These are phyloP conservation scores for Pecoramyces ruminantium DNA, from an alignment of 192 early-diverging fungal species.

Conservation along the genomic window DNA sequence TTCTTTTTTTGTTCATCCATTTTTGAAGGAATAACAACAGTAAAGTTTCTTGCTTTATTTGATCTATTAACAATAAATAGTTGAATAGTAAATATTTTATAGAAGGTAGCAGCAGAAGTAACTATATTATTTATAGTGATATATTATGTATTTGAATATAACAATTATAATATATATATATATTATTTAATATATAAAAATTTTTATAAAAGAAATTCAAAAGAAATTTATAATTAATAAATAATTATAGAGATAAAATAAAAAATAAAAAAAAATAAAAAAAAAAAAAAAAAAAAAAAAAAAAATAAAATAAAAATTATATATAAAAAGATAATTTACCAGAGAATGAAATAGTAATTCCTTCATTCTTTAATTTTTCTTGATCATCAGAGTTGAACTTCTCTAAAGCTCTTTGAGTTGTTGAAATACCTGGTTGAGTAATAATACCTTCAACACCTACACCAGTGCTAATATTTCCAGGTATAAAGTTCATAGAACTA, in stretches of 20 bases:
- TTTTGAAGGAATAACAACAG: not conserved
- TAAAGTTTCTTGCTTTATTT: not conserved
- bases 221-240: too few relatives aligned
- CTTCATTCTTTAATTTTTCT: not conserved
- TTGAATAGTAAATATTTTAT: not conserved
- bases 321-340: too few relatives aligned
- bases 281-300: too few relatives aligned
- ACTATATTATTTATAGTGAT: not conserved
- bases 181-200: too few relatives aligned
- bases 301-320: too few relatives aligned
- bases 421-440: not conserved
- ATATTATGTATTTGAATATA: not conserved
- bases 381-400: not conserved
- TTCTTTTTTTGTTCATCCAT: not conserved
- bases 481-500: not conserved
- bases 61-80: not conserved
- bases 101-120: not conserved
- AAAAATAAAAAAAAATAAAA: too few relatives aligned
- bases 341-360: not conserved
- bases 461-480: not conserved
- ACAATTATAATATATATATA: too few relatives aligned
- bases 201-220: too few relatives aligned
- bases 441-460: not conserved
- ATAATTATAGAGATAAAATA: too few relatives aligned
- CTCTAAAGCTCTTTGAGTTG: not conserved